Evolutionary conservation across 164 flowering plant species (phyloP).

Genomic region (Santalum album): DNA sequence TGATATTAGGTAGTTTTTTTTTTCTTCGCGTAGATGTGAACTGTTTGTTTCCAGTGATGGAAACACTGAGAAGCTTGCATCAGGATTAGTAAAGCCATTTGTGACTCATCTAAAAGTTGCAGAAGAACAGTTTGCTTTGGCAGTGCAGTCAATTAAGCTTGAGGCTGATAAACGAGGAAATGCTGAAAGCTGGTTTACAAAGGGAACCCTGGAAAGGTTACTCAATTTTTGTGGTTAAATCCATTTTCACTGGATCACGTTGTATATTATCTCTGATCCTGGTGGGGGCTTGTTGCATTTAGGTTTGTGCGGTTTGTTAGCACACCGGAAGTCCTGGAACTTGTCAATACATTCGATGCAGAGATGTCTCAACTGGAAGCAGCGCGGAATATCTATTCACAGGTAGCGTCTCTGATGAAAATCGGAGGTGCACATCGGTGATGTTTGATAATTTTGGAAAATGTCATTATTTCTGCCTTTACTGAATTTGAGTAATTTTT

Average conservation of each 20-base stretch:
- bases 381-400: conserved; percentile 78
- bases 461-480: conserved; percentile 1
- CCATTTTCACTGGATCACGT: too few relatives aligned
- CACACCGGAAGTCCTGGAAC: conserved; percentile 84
- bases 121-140: conserved; percentile 66
- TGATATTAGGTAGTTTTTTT: conserved; percentile 2
- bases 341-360: conserved; percentile 72
- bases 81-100: conserved; percentile 85
- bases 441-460: neutral
- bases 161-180: conserved; percentile 49
- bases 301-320: conserved; percentile 96
- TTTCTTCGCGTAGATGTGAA: conserved; percentile 67
- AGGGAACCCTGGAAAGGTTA: conserved; percentile 96
- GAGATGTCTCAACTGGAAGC: conserved; percentile 96
- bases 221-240: neutral
- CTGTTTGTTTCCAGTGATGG: conserved; percentile 74
- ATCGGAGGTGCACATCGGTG: neutral
- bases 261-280: neutral
- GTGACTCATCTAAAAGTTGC: conserved; percentile 70
- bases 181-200: conserved; percentile 82
- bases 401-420: conserved; percentile 33
- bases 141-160: conserved; percentile 68
- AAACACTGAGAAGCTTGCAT: conserved; percentile 81
- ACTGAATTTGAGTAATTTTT: conserved; percentile 14
- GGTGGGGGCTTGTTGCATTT: conserved; percentile 10